Conservation (phyloP, 2,329 filamentous ascomycete genomes). For the Alternaria rosae region DNA sequence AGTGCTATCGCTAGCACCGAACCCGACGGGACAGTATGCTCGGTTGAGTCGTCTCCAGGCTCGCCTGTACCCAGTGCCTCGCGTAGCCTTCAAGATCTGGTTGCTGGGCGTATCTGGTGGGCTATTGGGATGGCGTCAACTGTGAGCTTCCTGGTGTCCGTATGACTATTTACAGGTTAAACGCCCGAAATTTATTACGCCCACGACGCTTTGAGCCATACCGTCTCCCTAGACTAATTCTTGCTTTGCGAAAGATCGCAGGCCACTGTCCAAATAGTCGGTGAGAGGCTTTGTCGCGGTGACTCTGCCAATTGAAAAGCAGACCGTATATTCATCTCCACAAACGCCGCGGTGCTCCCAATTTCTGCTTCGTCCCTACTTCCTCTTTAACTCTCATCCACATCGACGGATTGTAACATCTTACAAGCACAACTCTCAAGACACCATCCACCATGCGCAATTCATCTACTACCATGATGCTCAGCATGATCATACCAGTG, state of each 20-base stretch:
- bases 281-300: too few species aligned
- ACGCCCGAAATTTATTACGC: neutral
- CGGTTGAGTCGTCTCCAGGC: constrained; percentile 4
- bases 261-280: too few species aligned
- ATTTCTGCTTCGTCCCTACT: neutral
- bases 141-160: neutral
- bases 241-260: too few species aligned
- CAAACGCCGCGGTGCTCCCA: neutral
- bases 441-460: neutral
- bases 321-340: neutral
- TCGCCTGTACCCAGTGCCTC: constrained; percentile 4
- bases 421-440: neutral
- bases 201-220: neutral
- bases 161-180: too few species aligned
- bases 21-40: neutral
- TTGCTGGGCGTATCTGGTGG: neutral
- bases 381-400: neutral
- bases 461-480: neutral
- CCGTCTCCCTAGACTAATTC: neutral
- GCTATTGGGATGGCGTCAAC: neutral
- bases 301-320: neutral
- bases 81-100: neutral
- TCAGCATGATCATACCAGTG: neutral
- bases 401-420: rapidly evolving
- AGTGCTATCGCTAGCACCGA: neutral